phyloP scores from a whole-genome alignment of 805 yeast species.

The Lipomyces yamadae region DNA sequence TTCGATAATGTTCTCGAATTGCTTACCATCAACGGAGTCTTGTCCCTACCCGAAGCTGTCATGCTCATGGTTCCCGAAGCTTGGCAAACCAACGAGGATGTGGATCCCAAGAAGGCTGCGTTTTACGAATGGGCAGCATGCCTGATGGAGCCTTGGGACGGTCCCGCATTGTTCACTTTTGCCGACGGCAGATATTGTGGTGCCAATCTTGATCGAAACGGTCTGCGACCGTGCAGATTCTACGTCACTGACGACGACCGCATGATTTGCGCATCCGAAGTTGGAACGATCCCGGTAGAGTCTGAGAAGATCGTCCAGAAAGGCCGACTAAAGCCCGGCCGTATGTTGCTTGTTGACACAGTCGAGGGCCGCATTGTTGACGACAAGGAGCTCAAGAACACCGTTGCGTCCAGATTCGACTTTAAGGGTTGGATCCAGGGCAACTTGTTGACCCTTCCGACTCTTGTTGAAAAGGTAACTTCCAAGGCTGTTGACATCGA shows the following conservation, averaged over 20 bases:
- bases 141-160: slow-evolving; percentile 99
- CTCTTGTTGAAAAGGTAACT: slow-evolving; percentile 65
- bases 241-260: slow-evolving; percentile 93
- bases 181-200: slow-evolving; percentile 98
- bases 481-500: slow-evolving; percentile 42
- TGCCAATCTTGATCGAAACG: slow-evolving; percentile 96
- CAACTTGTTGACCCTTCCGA: slow-evolving; percentile 82
- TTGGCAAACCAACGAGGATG: slow-evolving; percentile 82
- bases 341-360: slow-evolving; percentile 94
- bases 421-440: slow-evolving; percentile 93
- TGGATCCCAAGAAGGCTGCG: slow-evolving; percentile 91
- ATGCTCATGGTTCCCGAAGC: slow-evolving; percentile 98
- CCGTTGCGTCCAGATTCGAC: slow-evolving; percentile 81
- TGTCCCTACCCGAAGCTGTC: slow-evolving; percentile 93
- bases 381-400: slow-evolving; percentile 81
- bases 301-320: slow-evolving; percentile 81
- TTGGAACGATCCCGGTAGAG: slow-evolving; percentile 91
- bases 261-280: slow-evolving; percentile 97
- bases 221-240: slow-evolving; percentile 97
- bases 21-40: slow-evolving; percentile 86
- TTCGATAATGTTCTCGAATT: slow-evolving; percentile 94
- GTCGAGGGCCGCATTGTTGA: slow-evolving; percentile 91
- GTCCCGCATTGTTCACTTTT: slow-evolving; percentile 95
- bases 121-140: slow-evolving; percentile 99
- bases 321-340: slow-evolving; percentile 95